phyloP scores from a whole-genome alignment of 176 grass and related monocot species.

The Stipa capillata region DNA sequence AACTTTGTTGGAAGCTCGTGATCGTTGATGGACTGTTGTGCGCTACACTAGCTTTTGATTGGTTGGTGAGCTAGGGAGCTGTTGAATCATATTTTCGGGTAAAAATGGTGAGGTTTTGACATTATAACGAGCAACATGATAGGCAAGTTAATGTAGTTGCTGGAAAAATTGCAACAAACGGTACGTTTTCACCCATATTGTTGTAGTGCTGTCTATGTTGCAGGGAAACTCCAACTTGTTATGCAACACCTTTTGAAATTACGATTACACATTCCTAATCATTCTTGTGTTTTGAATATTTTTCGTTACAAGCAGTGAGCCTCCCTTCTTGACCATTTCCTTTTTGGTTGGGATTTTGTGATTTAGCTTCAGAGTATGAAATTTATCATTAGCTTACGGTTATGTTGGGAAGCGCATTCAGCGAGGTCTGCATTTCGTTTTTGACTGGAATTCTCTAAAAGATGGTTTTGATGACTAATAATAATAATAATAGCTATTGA shows the following conservation, averaged over 20 bases:
- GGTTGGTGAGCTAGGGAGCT: slow-evolving; percentile 16
- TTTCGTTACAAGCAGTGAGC: background rate
- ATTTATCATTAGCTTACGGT: background rate
- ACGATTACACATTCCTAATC: background rate
- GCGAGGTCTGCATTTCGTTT: background rate
- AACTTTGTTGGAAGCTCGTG: slow-evolving; percentile 22
- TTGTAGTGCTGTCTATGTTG: background rate
- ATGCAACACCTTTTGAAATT: background rate
- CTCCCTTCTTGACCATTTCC: background rate
- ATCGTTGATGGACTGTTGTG: background rate
- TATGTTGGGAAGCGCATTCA: background rate
- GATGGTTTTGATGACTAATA: background rate
- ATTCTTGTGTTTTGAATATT: background rate
- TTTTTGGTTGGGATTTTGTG: background rate
- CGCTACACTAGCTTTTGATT: background rate
- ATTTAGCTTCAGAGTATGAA: background rate
- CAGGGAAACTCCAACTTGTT: background rate
- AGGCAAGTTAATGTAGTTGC: background rate
- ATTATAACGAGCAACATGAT: background rate
- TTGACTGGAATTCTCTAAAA: background rate
- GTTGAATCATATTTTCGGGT: background rate
- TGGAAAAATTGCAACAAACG: background rate
- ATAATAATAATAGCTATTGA: background rate
- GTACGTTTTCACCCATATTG: background rate
- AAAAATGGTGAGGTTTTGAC: background rate